Percentiles rank a stretch among this genome's conserved stretches.
Evolutionary conservation across 2,329 filamentous ascomycete species (phyloP).

Genomic region (Verticillium dahliae): DNA sequence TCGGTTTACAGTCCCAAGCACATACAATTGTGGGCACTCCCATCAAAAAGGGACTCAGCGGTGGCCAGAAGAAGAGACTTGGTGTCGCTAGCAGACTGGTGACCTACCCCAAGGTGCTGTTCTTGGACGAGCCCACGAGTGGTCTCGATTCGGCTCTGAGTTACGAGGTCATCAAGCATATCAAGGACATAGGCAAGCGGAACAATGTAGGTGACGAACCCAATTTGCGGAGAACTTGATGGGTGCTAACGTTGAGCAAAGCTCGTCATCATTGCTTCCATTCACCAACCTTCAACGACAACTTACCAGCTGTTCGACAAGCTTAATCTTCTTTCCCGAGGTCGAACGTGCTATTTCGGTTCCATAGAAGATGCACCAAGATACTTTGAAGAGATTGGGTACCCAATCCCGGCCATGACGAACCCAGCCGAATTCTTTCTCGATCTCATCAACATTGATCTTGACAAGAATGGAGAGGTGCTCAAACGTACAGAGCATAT

Average conservation of each 20-base stretch:
- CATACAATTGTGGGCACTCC: conserved; percentile 74
- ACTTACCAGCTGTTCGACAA: conserved; percentile 80
- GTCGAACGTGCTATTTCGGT: conserved; percentile 69
- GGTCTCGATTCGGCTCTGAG: conserved; percentile 75
- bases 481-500: conserved; percentile 16
- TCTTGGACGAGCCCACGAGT: conserved; percentile 79
- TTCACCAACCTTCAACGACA: conserved; percentile 77
- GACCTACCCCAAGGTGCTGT: conserved; percentile 72
- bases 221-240: background rate
- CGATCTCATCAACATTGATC: conserved; percentile 73
- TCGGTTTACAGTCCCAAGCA: conserved; percentile 65
- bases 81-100: conserved; percentile 78
- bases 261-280: conserved; percentile 74
- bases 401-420: conserved; percentile 59
- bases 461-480: conserved; percentile 42
- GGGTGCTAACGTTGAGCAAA: conserved; percentile 19
- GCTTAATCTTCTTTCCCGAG: conserved; percentile 64
- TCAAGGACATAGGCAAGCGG: conserved; percentile 57
- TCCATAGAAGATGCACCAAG: conserved; percentile 46
- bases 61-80: conserved; percentile 76
- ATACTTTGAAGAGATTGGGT: conserved; percentile 58
- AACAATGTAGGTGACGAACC: conserved; percentile 47
- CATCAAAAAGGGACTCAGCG: conserved; percentile 75
- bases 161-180: conserved; percentile 69
- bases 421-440: conserved; percentile 79